These are phyloP conservation scores for Tricholoma hemisulphureum DNA, from an alignment of 768 basidiomycete species.

Conservation along the genomic window DNA sequence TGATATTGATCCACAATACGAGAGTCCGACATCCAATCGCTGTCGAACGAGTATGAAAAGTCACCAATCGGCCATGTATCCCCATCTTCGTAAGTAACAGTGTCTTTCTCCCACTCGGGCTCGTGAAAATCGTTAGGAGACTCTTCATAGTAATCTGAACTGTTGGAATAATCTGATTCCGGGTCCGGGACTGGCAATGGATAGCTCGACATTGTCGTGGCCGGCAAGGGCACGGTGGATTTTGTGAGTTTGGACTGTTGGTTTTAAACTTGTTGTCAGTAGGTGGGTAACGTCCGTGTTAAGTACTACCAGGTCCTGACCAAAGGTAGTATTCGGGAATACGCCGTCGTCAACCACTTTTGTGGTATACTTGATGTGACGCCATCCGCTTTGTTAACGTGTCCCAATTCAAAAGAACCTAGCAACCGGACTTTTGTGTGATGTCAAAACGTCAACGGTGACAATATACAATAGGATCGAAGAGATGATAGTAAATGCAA, in stretches of 20 bases:
- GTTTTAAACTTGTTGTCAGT: not conserved
- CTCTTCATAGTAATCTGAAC: not conserved
- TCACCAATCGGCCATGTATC: not conserved
- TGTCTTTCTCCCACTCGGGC: not conserved
- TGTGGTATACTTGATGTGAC: no score
- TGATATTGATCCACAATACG: not conserved
- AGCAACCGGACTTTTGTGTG: not conserved
- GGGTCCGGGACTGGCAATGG: not conserved
- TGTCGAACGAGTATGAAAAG: not conserved
- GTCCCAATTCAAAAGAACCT: not conserved
- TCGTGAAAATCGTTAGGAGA: not conserved
- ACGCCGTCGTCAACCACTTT: no score
- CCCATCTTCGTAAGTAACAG: not conserved
- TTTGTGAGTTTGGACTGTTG: not conserved
- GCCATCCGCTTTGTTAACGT: not conserved
- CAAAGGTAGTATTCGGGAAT: no score
- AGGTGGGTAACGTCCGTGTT: not conserved
- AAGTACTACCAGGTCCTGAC: not conserved
- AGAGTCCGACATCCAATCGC: not conserved
- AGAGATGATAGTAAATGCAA: not conserved
- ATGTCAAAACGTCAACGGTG: not conserved
- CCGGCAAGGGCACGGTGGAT: not conserved
- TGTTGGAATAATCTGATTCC: not conserved
- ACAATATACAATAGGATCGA: not conserved
- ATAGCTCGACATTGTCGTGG: not conserved